Percentiles rank a stretch among this genome's conserved stretches.
phyloP scores from a whole-genome alignment of 2,329 filamentous ascomycete species.

The Colletotrichum sp. region DNA sequence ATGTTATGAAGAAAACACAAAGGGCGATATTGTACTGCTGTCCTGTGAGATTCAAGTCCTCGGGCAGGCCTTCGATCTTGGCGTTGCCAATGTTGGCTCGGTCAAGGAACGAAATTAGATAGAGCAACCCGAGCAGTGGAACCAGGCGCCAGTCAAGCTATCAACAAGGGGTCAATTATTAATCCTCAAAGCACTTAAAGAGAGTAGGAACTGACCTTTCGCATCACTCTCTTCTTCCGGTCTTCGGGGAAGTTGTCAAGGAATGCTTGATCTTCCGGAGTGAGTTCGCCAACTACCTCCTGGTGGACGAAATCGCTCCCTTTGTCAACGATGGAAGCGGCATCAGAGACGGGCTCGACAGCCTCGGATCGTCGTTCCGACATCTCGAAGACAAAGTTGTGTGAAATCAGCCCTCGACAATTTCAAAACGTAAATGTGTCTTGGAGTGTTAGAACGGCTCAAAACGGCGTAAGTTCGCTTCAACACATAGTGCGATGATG shows the following conservation, averaged over 20 bases:
- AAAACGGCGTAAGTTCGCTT: background rate
- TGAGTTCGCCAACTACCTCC: background rate
- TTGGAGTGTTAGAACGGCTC: rapidly evolving
- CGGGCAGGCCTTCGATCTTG: conserved; percentile 45
- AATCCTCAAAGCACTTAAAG: background rate
- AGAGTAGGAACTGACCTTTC: background rate
- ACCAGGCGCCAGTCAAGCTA: conserved; percentile 25
- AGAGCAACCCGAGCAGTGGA: conserved; percentile 61
- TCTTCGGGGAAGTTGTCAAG: background rate
- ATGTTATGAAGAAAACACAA: conserved; percentile 69
- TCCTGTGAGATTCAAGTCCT: conserved; percentile 55
- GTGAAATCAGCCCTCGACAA: background rate
- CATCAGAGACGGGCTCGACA: background rate
- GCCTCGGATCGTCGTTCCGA: background rate
- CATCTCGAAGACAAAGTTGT: background rate
- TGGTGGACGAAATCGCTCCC: background rate
- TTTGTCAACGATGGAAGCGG: background rate
- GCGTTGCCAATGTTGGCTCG: conserved; percentile 56
- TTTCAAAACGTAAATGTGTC: background rate
- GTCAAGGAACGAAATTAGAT: conserved; percentile 64
- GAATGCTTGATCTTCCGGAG: background rate
- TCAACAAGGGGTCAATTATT: rapidly evolving
- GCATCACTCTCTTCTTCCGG: background rate
- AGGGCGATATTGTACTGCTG: conserved; percentile 54
- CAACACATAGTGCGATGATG: background rate